These are phyloP conservation scores for Saccharomyces hybrid DNA, from an alignment of 1,139 yeast species.

Conservation along the genomic window DNA sequence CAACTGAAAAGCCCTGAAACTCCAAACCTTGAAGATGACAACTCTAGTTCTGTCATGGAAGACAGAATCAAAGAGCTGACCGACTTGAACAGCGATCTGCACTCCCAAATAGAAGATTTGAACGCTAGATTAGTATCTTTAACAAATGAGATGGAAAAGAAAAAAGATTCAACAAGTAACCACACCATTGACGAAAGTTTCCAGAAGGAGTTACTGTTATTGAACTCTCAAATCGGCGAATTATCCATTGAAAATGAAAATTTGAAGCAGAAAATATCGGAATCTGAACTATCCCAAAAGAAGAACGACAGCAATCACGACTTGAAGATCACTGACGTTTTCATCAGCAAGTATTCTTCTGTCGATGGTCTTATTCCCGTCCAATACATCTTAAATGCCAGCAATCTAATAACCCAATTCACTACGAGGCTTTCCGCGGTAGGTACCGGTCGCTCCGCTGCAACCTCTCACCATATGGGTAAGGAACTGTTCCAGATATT, in stretches of 20 bases:
- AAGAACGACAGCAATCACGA: slow-evolving; percentile 8
- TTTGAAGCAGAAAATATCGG: slow-evolving; percentile 29
- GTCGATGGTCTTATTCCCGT: not conserved
- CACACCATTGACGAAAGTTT: slow-evolving; percentile 3
- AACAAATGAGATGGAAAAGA: slow-evolving; percentile 31
- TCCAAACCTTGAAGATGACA: not conserved
- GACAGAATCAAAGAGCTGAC: not conserved
- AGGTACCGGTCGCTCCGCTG: not conserved
- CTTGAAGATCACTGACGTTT: not conserved
- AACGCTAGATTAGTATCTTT: not conserved
- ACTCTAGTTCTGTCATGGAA: not conserved
- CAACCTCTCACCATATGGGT: slow-evolving; percentile 14
- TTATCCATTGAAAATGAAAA: slow-evolving; percentile 32
- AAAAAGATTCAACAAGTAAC: slow-evolving; percentile 32
- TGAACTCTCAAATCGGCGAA: slow-evolving; percentile 23
- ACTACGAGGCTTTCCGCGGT: not conserved
- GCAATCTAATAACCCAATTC: not conserved
- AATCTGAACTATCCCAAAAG: slow-evolving; percentile 26
- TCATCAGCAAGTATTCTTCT: not conserved
- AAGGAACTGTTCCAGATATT: slow-evolving; percentile 48
- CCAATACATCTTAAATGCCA: not conserved
- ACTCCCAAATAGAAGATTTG: not conserved
- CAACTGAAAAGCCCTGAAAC: not conserved
- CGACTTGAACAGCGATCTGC: not conserved
- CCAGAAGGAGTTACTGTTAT: slow-evolving; percentile 12